phyloP scores from a whole-genome alignment of 345 rosid genomes.

The Ceriops decandra region DNA sequence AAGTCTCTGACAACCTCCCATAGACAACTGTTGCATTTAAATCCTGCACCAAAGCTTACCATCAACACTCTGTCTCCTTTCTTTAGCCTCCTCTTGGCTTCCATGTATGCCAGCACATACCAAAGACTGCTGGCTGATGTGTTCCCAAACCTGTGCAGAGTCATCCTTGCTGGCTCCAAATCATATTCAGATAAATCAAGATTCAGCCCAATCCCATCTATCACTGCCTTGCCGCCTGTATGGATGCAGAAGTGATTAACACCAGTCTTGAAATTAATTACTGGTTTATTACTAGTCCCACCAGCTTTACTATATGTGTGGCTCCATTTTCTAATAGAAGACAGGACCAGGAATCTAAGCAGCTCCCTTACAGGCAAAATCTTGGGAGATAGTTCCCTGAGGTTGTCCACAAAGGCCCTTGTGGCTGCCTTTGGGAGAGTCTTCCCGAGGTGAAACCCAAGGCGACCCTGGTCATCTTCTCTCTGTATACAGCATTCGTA shows the following conservation, averaged over 20 bases:
- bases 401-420: conserved; percentile 69
- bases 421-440: conserved; percentile 74
- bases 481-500: conserved; percentile 59
- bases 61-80: conserved; percentile 68
- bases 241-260: conserved; percentile 90
- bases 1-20: conserved; percentile 72
- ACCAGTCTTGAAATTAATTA: conserved; percentile 66
- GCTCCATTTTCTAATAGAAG: conserved; percentile 34
- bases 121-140: conserved; percentile 90
- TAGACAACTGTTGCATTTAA: conserved; percentile 75
- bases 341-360: conserved; percentile 38
- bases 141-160: conserved; percentile 89
- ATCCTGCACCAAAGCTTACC: conserved; percentile 81
- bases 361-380: conserved; percentile 76
- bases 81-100: conserved; percentile 73
- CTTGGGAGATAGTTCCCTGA: conserved; percentile 59
- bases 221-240: conserved; percentile 92
- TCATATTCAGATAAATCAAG: conserved; percentile 63
- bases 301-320: conserved; percentile 9
- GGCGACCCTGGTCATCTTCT: conserved; percentile 63
- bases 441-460: conserved; percentile 70
- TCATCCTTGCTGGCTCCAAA: conserved; percentile 91
- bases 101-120: conserved; percentile 93
- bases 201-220: conserved; percentile 68
- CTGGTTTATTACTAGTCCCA: conserved; percentile 27